Percentiles rank a stretch among this genome's conserved stretches.
Conservation (phyloP, 2,329 filamentous ascomycete genomes). For the Incumbomyces delicatus region DNA sequence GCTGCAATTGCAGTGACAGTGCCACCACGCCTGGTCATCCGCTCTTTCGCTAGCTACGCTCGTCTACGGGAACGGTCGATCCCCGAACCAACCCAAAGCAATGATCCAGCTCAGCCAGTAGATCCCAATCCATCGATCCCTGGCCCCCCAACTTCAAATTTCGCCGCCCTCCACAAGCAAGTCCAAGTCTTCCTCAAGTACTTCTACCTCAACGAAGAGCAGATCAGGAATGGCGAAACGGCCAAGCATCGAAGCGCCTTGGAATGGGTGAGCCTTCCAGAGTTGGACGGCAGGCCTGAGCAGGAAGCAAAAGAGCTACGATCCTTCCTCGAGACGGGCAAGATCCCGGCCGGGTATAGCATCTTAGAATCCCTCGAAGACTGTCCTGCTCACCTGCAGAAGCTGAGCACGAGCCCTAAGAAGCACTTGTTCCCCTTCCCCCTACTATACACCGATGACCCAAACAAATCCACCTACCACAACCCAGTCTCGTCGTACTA, state of each 20-base stretch:
- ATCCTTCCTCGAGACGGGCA: not conserved
- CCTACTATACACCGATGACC: not conserved
- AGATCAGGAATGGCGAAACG: not conserved
- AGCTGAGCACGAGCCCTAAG: not conserved
- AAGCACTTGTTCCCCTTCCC: not conserved
- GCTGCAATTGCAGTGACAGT: no score
- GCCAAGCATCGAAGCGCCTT: not conserved
- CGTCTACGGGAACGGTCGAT: not conserved
- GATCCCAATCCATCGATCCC: not conserved
- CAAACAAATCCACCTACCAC: not conserved
- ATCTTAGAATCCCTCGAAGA: not conserved
- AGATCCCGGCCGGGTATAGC: constrained; percentile 1
- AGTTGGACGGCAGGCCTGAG: not conserved
- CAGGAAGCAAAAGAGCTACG: not conserved
- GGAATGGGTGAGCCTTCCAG: not conserved
- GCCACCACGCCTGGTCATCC: not conserved
- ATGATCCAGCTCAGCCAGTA: not conserved
- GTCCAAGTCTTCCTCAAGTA: not conserved
- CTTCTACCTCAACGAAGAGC: not conserved
- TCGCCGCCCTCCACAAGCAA: not conserved
- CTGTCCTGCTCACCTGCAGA: not conserved
- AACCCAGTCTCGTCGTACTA: not conserved
- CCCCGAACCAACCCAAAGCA: not conserved
- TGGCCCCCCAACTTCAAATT: not conserved
- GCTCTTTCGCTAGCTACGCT: constrained; percentile 3